Conservation (phyloP, 2,329 filamentous ascomycete genomes). For the Ceratocystis alfenasii region DNA sequence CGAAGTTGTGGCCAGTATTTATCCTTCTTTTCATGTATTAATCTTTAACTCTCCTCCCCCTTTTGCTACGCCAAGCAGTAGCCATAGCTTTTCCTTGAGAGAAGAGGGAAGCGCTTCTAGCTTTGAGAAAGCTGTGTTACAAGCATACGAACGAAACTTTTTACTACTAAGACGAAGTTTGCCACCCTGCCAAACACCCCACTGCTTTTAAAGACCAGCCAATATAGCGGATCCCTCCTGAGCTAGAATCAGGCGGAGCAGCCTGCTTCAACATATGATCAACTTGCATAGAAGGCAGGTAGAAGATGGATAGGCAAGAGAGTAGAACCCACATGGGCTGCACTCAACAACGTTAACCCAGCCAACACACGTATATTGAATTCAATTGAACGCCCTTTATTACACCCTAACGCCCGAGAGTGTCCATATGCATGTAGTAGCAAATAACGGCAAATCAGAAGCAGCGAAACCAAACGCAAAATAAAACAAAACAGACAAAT, state of each 20-base stretch:
- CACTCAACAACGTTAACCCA: too few species aligned
- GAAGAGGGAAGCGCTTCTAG: not conserved
- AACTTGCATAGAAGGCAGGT: too few species aligned
- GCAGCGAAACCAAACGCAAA: not conserved
- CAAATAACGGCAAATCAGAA: conserved; percentile 5
- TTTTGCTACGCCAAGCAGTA: not conserved
- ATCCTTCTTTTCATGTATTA: not conserved
- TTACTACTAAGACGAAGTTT: too few species aligned
- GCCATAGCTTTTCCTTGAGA: not conserved
- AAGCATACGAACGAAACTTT: not conserved
- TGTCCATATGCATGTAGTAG: not conserved
- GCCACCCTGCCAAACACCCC: too few species aligned
- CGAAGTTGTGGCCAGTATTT: not conserved
- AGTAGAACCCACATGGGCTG: too few species aligned
- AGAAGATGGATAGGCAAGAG: too few species aligned
- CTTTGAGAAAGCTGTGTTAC: not conserved
- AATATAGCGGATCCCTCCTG: too few species aligned
- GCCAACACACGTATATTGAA: not conserved
- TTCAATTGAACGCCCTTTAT: conserved; percentile 16
- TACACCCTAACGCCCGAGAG: conserved; percentile 19
- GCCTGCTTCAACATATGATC: too few species aligned
- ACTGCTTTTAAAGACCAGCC: too few species aligned
- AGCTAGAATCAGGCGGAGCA: too few species aligned
- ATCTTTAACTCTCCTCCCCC: not conserved
- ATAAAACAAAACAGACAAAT: conserved; percentile 8